A percentile compares a stretch with the other conserved stretches of the same genome.
These are phyloP conservation scores for Albizia julibrissin DNA, from an alignment of 306 rosid genomes.

Conservation along the genomic window DNA sequence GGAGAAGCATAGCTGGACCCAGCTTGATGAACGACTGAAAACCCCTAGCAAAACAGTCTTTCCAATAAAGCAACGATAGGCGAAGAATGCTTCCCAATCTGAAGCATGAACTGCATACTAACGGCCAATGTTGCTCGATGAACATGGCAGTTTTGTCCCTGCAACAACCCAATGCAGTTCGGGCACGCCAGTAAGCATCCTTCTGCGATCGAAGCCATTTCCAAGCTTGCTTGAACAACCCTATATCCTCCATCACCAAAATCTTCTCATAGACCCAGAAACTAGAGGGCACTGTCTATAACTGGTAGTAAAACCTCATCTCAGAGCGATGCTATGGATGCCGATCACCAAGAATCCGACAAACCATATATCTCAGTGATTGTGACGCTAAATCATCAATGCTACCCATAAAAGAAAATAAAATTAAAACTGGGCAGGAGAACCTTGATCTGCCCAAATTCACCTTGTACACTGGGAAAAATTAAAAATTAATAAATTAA, in stretches of 20 bases:
- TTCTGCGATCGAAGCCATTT: constrained; percentile 80
- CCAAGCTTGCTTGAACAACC: constrained; percentile 84
- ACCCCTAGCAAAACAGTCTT: constrained; percentile 74
- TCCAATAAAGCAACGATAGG: constrained; percentile 65
- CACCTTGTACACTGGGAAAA: constrained; percentile 16
- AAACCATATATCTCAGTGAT: constrained; percentile 33
- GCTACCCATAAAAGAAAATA: constrained; percentile 49
- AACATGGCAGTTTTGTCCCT: constrained; percentile 55
- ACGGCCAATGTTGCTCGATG: constrained; percentile 85
- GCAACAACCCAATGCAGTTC: constrained; percentile 43
- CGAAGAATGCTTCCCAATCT: constrained; percentile 54
- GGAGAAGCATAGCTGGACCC: constrained; percentile 82
- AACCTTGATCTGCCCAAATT: constrained; percentile 46
- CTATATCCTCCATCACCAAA: constrained; percentile 82
- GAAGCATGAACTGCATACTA: constrained; percentile 66
- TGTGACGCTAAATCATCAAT: constrained; percentile 48
- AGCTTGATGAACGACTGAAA: constrained; percentile 63
- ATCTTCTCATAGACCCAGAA: constrained; percentile 35
- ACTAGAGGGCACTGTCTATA: constrained; percentile 27
- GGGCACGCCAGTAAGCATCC: constrained; percentile 54
- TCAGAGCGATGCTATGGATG: constrained; percentile 40
- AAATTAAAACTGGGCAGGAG: background rate
- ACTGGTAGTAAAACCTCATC: constrained; percentile 24
- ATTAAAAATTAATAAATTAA: constrained; percentile 35
- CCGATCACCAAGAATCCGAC: constrained; percentile 38